Evolutionary conservation across 1,284 basidiomycete genomes (phyloP), one percentile per base, ranked within the genome.

Genomic region (Somion occarium): DNA sequence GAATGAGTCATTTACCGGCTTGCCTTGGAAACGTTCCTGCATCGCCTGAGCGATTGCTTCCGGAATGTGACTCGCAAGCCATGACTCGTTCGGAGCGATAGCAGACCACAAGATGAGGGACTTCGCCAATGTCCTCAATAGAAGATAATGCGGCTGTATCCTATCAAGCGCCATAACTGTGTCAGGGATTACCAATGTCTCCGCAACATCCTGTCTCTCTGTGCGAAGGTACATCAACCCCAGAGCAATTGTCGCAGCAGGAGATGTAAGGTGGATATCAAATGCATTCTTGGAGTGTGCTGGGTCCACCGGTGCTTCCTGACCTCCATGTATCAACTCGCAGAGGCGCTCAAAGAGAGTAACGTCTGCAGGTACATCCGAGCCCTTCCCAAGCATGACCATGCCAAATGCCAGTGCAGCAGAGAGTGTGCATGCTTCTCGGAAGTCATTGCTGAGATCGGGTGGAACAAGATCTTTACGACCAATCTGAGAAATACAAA

Each of bases 211-310:
- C 55, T 78, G 76, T 20, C 91, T 80, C 42, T 84, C 83, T 0
- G 92, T 95, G 54, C 85, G 83, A 46, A 99, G 75, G 67, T 92
- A 99, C 87, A 97, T 94, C 20, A 99, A 70, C 0, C 91, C 95
- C 5, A 99, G 71, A 0, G 93, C 93, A 15, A 98, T 81, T 1
- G 91, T 87, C 1, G 97, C 95, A 1, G 92, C 90, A 0, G 94
- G 91, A 0, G 91, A 91, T 0, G 94, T 95, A 47, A 95, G 73
- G 56, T 90, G 92, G 65, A 91, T 73, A 66, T 97, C 88, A 67
- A 93, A 89, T 0, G 74, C 67, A 27, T 61, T 61, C 25, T 70
- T 44, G 55, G 46, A 64, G 56, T 37, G 69, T 61, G 52, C 72
- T 70, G 45, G 34, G 19, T 56, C 55, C 1, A 73, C 67, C 12